A percentile compares a stretch with the other conserved stretches of the same genome.
Evolutionary conservation across 306 rosid genomes (phyloP).

Genomic region (Cercis canadensis): DNA sequence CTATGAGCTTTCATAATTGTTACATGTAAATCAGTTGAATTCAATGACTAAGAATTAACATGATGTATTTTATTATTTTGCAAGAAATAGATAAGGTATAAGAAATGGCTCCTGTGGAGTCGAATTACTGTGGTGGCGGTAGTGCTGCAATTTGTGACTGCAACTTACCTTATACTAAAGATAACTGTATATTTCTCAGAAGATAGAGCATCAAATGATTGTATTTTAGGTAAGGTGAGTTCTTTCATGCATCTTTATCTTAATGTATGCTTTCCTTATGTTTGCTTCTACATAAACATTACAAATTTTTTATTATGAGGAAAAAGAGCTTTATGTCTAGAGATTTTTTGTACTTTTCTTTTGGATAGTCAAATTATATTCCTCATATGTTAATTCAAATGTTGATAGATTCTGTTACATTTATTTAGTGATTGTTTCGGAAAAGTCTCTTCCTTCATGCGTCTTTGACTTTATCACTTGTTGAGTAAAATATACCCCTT

Average conservation of each 20-base stretch:
- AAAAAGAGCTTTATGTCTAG: too few species aligned
- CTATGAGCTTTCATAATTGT: background rate
- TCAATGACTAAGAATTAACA: background rate
- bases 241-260: background rate
- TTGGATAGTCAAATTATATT: too few species aligned
- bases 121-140: constrained; percentile 54
- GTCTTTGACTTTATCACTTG: background rate
- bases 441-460: background rate
- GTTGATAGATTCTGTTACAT: too few species aligned
- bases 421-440: background rate
- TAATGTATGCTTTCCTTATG: background rate
- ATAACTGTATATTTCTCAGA: constrained; percentile 41
- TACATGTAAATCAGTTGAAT: background rate
- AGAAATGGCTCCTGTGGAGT: constrained; percentile 84
- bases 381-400: too few species aligned
- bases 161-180: constrained; percentile 58
- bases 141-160: constrained; percentile 61
- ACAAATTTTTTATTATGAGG: background rate
- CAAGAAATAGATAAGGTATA: constrained; percentile 62
- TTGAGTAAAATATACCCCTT: background rate
- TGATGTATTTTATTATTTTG: constrained; percentile 14
- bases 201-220: constrained; percentile 32
- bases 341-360: too few species aligned
- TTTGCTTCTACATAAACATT: background rate
- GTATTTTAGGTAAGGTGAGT: constrained; percentile 65